Percentiles rank a stretch among this genome's conserved stretches.
Conservation (phyloP, 2,329 filamentous ascomycete species). For the Pseudogymnoascus destructans region DNA sequence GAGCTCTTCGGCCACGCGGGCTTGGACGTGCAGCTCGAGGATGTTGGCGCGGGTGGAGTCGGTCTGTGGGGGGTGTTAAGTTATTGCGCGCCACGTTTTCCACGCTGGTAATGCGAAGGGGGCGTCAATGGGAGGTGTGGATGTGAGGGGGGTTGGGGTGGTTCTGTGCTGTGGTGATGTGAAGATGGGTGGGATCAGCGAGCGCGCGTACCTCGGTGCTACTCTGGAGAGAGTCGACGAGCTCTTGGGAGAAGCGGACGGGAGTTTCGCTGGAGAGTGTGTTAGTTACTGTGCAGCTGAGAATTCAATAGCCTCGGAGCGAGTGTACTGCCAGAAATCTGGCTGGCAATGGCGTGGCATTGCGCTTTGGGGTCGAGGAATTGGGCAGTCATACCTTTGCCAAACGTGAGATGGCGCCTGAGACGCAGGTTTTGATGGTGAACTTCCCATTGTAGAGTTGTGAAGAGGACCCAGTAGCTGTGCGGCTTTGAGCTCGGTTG, state of each 20-base stretch:
- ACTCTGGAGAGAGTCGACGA: slow-evolving; percentile 70
- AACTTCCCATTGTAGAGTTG: slow-evolving; percentile 11
- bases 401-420: slow-evolving; percentile 11
- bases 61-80: slow-evolving; percentile 43
- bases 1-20: slow-evolving; percentile 75
- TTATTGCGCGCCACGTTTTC: not conserved
- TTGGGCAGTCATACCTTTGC: slow-evolving; percentile 8
- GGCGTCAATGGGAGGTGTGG: not conserved
- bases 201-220: slow-evolving; percentile 60
- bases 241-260: slow-evolving; percentile 62
- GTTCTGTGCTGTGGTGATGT: not conserved
- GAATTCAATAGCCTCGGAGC: not conserved
- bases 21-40: slow-evolving; percentile 77
- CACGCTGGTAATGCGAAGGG: not conserved
- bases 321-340: not conserved
- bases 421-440: slow-evolving; percentile 10
- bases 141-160: slow-evolving; percentile 10
- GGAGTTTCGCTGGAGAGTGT: slow-evolving; percentile 40
- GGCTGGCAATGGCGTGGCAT: not conserved
- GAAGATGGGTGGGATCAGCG: not conserved
- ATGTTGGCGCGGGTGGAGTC: slow-evolving; percentile 75
- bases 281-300: slow-evolving; percentile 5
- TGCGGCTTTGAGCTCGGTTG: slow-evolving; percentile 3
- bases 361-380: not conserved
- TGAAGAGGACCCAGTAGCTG: slow-evolving; percentile 10